These are phyloP conservation scores for Penicillium sp. DNA, from an alignment of 2,329 filamentous ascomycete genomes.

Conservation along the genomic window DNA sequence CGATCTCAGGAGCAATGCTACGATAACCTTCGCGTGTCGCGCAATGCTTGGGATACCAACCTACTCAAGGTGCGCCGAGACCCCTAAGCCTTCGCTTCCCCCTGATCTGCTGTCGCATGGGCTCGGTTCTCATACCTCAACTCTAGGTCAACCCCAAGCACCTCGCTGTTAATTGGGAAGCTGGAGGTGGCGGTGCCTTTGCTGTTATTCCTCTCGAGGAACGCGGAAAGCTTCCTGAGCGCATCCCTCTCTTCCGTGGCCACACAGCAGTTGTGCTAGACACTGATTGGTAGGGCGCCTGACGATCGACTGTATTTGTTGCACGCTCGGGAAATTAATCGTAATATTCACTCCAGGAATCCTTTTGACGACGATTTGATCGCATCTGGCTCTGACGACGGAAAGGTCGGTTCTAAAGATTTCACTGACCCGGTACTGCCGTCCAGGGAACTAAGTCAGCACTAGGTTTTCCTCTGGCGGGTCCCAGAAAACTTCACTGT, in stretches of 20 bases:
- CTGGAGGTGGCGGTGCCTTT: conserved; percentile 91
- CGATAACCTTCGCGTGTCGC: conserved; percentile 93
- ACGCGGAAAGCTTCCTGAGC: conserved; percentile 83
- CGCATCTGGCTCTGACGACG: conserved; percentile 91
- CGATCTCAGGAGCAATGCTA: conserved; percentile 76
- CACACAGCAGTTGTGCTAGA: conserved; percentile 94
- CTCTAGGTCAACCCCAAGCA: conserved; percentile 86
- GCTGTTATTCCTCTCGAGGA: conserved; percentile 89
- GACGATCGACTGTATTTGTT: background rate
- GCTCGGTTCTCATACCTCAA: conserved; percentile 17
- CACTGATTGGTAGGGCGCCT: conserved; percentile 73
- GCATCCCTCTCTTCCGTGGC: conserved; percentile 89
- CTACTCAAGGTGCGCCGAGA: conserved; percentile 72
- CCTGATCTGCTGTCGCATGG: conserved; percentile 19
- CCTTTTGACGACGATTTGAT: conserved; percentile 93
- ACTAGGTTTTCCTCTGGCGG: conserved; percentile 80
- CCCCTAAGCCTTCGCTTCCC: conserved; percentile 19
- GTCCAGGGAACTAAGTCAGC: conserved; percentile 6
- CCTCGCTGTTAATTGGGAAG: conserved; percentile 96
- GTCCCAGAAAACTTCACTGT: conserved; percentile 84
- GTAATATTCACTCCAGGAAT: conserved; percentile 53
- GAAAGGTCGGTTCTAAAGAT: conserved; percentile 53
- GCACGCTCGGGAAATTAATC: too few species aligned
- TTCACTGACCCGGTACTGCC: background rate
- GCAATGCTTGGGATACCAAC: conserved; percentile 99